Base-by-base conservation (phyloP, 208 protist species). In the Acanthamoeba sp. region DNA sequence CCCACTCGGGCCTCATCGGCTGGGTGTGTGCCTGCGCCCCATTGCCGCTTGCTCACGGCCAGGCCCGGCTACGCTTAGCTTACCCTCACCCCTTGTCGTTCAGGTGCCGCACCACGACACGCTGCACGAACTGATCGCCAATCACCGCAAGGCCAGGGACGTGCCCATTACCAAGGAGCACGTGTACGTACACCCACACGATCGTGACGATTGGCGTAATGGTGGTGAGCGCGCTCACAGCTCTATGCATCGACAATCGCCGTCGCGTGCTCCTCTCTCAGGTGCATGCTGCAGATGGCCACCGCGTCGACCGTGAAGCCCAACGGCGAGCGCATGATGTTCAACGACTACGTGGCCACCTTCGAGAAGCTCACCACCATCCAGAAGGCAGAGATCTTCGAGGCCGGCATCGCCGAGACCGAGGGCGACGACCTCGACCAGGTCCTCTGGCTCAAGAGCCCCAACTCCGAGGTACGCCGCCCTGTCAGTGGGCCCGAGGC, bases 1-100 rank as follows among this genome's bases (percentile, higher is more conserved):
- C 98, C 93, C 99, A 99, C 95, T 99, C 99, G 48, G 99, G 99
- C 87, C 98, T 99, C 45, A 99, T 99, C 95, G 99, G 98, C 40
- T 99, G 99, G 99, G 98, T 99, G 66, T 27, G 7, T 24, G 2
- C 55, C 20, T 29, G 20, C 55, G 7, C n/a, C 55, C 22, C 20
- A n/a, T 1, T 20, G 1, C 24, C 55, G n/a, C n/a, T n/a, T n/a
- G n/a, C n/a, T 38, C 64, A 73, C 64, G 12, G 52, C 20, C 20
- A 10, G 14, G 52, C 20, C 52, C 52, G 14, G 10, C 14, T 24
- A 34, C 10, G n/a, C 16, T 73, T 24, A 32, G 29, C 29, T 27
- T 73, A 73, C 22, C n/a, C 64, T 73, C 27, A 12, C n/a, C n/a
- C 29, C 20, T 24, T 73, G 64, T 73, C n/a, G 24, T 80, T 5